Conservation (phyloP, 148 eudicot genomes). For the Camellia sinensis region DNA sequence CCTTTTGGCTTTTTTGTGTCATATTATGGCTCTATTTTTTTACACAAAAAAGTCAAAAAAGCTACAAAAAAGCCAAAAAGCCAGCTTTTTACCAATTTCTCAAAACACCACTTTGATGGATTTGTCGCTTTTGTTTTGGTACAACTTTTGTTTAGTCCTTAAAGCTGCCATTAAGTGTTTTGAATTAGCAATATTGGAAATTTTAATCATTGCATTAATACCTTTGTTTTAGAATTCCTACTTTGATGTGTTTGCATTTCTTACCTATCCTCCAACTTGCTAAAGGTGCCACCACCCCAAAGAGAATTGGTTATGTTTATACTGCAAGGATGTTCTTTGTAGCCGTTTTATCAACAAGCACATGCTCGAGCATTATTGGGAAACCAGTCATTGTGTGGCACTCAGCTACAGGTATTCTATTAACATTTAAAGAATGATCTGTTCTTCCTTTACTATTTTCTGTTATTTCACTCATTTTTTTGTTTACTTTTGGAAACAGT, state of each 20-base stretch:
- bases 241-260: neutral
- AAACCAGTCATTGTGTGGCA: slow-evolving; percentile 58
- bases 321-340: slow-evolving; percentile 82
- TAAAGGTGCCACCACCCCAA: slow-evolving; percentile 78
- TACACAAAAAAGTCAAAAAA: no score
- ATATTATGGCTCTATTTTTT: no score
- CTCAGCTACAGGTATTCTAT: slow-evolving; percentile 80
- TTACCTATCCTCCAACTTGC: neutral
- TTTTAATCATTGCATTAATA: neutral
- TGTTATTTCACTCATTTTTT: neutral
- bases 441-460: neutral
- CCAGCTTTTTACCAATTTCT: no score
- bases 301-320: slow-evolving; percentile 88
- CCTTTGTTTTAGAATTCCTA: neutral
- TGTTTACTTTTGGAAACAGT: slow-evolving; percentile 35
- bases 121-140: no score
- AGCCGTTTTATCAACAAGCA: slow-evolving; percentile 90
- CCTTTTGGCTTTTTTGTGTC: no score
- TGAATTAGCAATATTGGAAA: neutral
- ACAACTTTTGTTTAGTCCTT: neutral
- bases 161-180: neutral
- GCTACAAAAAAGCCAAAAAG: no score
- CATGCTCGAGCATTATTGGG: slow-evolving; percentile 79
- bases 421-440: neutral
- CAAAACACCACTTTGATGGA: no score